phyloP scores from a whole-genome alignment of 805 yeast species.

The Saturnispora dispora region DNA sequence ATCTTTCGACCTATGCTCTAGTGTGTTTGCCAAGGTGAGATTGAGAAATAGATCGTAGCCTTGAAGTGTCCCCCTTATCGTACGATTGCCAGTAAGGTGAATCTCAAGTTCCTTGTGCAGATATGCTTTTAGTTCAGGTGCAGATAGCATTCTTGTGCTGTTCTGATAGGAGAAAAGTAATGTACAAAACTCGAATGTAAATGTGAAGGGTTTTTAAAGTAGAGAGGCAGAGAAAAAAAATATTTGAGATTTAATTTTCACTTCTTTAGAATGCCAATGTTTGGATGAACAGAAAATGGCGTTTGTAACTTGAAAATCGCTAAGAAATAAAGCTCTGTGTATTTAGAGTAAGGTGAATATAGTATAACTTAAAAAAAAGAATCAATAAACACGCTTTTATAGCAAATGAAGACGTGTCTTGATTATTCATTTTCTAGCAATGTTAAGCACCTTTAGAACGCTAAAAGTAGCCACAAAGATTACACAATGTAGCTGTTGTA shows the following conservation, averaged over 20 bases:
- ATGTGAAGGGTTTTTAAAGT: not conserved
- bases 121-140: slow-evolving; percentile 8
- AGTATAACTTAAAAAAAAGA: not conserved
- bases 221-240: not conserved
- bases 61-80: slow-evolving; percentile 5
- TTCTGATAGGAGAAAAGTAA: not conserved
- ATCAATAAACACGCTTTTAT: not conserved
- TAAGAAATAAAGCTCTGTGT: not conserved
- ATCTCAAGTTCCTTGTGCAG: slow-evolving; percentile 6
- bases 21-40: slow-evolving; percentile 1
- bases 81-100: not conserved
- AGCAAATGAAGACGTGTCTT: too few relatives aligned
- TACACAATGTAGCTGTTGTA: too few relatives aligned
- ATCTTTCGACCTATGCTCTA: not conserved
- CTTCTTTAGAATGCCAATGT: not conserved
- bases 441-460: not conserved
- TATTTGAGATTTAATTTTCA: not conserved
- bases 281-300: not conserved
- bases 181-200: not conserved
- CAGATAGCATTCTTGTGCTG: slow-evolving; percentile 1
- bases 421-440: too few relatives aligned
- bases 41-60: slow-evolving; percentile 7
- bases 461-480: not conserved
- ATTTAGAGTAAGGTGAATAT: not conserved
- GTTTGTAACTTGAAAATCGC: not conserved